Base-by-base conservation (phyloP, 805 yeast species). In the Kluyveromyces dobzhanskii region DNA sequence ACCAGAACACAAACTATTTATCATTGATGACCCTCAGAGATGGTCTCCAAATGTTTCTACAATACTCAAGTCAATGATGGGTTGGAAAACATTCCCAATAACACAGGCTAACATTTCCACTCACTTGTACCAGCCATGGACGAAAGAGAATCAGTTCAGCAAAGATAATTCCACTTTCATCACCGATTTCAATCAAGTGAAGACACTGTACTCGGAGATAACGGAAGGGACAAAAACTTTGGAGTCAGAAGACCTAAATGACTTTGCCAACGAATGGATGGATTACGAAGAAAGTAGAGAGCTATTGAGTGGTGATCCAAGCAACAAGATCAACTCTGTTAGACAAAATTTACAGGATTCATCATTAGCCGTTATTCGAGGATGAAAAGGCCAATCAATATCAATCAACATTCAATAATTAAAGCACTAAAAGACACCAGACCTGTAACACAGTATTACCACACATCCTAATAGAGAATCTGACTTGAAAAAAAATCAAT, bases 1-100 rank as follows among this genome's bases (percentile, higher is more conserved):
- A 7, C 61, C 61, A 4, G 55, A 51, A 30, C 51, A 54, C 38
- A 45, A 47, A 23, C 34, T 58, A 3, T 47, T 58, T 29, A 50
- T 53, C 14, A 38, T 58, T 12, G 63, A 58, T 37, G 34, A 39
- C 3, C 53, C 54, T 11, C 47, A 46, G 37, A 39, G 48, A n/a
- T 45, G 44, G 42, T 28, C 38, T 9, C 51, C 50, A 14, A 37
- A 37, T 1, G 13, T 48, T 18, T 26, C 36, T 17, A 34, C 49
- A 4, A 35, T 41, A 35, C 6, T 44, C 21, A 42, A 41, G 32
- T 19, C 34, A 3, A 29, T 33, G 17, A 24, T 39, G 19, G 45
- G 42, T 7, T 23, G 37, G 37, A 14, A 24, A 13, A 25, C 10
- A 11, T 12, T 11, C 17, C 29, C 37, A 9, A 16, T 34, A n/a